Percentiles rank a stretch among this genome's conserved stretches.
Evolutionary conservation across 2,329 filamentous ascomycete genomes (phyloP).

Genomic region (Fusarium nanum): DNA sequence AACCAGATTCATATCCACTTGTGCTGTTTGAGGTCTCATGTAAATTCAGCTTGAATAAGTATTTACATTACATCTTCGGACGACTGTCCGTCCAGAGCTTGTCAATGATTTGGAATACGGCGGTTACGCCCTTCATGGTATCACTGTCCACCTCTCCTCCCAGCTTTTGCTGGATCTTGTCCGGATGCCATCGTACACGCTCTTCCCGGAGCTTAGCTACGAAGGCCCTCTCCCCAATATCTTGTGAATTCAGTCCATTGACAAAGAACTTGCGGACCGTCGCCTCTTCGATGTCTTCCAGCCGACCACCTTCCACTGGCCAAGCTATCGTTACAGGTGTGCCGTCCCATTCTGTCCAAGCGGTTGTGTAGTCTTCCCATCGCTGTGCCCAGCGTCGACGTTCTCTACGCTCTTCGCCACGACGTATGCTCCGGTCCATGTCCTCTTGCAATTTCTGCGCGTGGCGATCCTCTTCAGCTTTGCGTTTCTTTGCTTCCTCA

Average conservation of each 20-base stretch:
- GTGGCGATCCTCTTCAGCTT: conserved; percentile 63
- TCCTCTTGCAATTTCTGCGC: conserved; percentile 67
- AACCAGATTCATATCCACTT: neutral
- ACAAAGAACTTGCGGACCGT: conserved; percentile 78
- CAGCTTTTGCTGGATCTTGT: conserved; percentile 94
- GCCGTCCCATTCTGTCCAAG: conserved; percentile 71
- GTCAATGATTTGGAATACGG: conserved; percentile 92
- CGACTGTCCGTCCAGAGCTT: conserved; percentile 76
- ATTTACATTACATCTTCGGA: conserved; percentile 41
- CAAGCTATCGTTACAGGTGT: conserved; percentile 66
- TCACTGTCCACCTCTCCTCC: conserved; percentile 77
- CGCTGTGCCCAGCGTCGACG: conserved; percentile 65
- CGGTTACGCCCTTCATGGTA: conserved; percentile 83
- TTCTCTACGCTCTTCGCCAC: conserved; percentile 72
- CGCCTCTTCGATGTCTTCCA: conserved; percentile 66
- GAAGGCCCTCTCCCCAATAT: conserved; percentile 59
- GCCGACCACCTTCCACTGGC: conserved; percentile 73
- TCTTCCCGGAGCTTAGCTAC: conserved; percentile 77
- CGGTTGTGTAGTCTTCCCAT: conserved; percentile 73
- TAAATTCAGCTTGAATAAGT: neutral
- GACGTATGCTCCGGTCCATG: conserved; percentile 75
- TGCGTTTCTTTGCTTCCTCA: conserved; percentile 64
- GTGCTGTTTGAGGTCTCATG: neutral
- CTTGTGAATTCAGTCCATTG: conserved; percentile 56
- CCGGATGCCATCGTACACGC: conserved; percentile 94